A percentile compares a stretch with the other conserved stretches of the same genome.
phyloP scores from a whole-genome alignment of 2,329 filamentous ascomycete genomes.

The Tothia fuscella region DNA sequence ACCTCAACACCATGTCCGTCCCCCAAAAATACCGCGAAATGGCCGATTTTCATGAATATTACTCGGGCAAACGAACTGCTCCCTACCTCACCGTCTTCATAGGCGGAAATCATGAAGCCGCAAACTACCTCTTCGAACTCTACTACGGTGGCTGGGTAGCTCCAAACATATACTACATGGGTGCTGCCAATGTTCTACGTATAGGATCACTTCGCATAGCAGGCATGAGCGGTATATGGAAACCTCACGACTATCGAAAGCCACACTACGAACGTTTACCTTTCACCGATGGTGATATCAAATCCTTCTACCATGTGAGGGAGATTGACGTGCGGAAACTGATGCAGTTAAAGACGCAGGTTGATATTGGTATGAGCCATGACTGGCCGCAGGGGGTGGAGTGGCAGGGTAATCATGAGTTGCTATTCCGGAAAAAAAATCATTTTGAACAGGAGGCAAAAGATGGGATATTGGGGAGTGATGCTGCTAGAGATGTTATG shows the following conservation, averaged over 20 bases:
- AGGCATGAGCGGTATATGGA: conserved; percentile 90
- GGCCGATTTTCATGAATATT: conserved; percentile 91
- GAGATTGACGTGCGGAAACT: conserved; percentile 88
- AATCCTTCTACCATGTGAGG: conserved; percentile 77
- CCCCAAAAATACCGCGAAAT: conserved; percentile 78
- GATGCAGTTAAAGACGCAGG: conserved; percentile 69
- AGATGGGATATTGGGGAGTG: conserved; percentile 64
- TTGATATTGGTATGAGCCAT: conserved; percentile 86
- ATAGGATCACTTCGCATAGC: conserved; percentile 79
- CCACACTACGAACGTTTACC: conserved; percentile 77
- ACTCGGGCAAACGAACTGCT: conserved; percentile 62
- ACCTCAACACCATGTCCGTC: conserved; percentile 81
- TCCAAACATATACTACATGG: conserved; percentile 94
- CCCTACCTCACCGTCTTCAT: conserved; percentile 89
- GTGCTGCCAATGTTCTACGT: conserved; percentile 77
- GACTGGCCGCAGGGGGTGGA: conserved; percentile 89
- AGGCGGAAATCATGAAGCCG: conserved; percentile 90
- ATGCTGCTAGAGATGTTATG: conserved; percentile 68
- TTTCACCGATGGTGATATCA: conserved; percentile 64
- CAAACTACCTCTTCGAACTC: conserved; percentile 79
- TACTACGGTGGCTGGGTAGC: conserved; percentile 97
- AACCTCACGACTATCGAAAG: conserved; percentile 75
- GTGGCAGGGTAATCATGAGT: conserved; percentile 56
- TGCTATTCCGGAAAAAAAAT: conserved; percentile 61
- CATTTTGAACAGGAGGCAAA: conserved; percentile 65